These are phyloP conservation scores for Boeremia lycopersici DNA, from an alignment of 2,329 filamentous ascomycete genomes.

Conservation along the genomic window DNA sequence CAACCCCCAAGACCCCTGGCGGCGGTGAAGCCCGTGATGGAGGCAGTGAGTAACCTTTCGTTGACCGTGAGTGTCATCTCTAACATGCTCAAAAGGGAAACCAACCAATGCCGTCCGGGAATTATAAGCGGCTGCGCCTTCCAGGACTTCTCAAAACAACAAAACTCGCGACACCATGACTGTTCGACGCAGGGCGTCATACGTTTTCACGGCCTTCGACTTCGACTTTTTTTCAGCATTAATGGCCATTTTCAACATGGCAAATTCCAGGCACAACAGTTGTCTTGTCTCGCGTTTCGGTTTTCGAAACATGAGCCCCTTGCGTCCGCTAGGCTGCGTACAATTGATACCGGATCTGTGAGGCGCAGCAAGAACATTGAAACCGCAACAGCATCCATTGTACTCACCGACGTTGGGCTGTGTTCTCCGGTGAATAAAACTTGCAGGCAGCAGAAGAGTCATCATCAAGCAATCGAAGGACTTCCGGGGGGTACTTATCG, in stretches of 20 bases:
- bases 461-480: constrained; percentile 27
- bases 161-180: constrained; percentile 11
- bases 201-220: constrained; percentile 23
- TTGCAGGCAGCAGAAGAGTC: constrained; percentile 23
- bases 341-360: constrained; percentile 4
- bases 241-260: neutral
- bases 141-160: constrained; percentile 11
- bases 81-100: constrained; percentile 24
- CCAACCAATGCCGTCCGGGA: constrained; percentile 18
- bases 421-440: constrained; percentile 37
- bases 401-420: constrained; percentile 32
- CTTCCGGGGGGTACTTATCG: constrained; percentile 37
- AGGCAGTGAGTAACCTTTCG: constrained; percentile 24
- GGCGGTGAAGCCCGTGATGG: constrained; percentile 25
- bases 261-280: constrained; percentile 10
- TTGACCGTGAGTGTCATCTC: neutral
- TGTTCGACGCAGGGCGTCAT: constrained; percentile 24
- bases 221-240: constrained; percentile 1
- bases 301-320: constrained; percentile 5
- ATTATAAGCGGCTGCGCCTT: constrained; percentile 23
- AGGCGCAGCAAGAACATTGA: constrained; percentile 31
- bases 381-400: constrained; percentile 12
- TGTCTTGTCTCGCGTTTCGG: constrained; percentile 14
- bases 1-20: constrained; percentile 19
- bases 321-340: constrained; percentile 3